These are phyloP conservation scores for Nicotiana knightiana DNA, from an alignment of 257 asterid species.

Conservation along the genomic window DNA sequence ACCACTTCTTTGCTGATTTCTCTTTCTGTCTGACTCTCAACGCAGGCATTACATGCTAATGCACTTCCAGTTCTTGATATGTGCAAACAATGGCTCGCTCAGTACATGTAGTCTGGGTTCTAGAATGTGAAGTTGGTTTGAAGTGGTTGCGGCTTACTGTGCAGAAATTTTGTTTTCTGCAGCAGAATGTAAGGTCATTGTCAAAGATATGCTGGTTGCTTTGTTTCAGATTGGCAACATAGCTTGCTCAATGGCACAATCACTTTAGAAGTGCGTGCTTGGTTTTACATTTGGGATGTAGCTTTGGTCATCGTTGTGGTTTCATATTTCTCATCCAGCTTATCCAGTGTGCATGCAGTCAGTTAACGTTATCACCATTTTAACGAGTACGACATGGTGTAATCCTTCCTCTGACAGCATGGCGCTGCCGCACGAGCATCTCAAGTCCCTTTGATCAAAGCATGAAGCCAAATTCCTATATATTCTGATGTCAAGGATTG, in stretches of 20 bases:
- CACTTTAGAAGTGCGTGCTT: background rate
- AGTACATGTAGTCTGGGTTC: constrained; percentile 57
- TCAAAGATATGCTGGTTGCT: background rate
- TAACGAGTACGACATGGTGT: background rate
- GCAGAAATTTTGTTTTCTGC: background rate
- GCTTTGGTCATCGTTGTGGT: background rate
- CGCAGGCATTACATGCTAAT: constrained; percentile 94
- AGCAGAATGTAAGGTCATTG: background rate
- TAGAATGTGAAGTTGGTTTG: constrained; percentile 17
- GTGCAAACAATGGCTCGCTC: constrained; percentile 98
- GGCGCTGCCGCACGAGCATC: background rate
- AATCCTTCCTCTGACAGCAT: background rate
- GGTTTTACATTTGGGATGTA: background rate
- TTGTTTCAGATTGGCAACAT: constrained; percentile 2
- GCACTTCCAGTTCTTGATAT: constrained; percentile 97
- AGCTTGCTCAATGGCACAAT: background rate
- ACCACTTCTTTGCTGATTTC: background rate
- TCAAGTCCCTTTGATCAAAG: constrained; percentile 7
- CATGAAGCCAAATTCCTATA: background rate
- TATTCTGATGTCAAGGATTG: background rate
- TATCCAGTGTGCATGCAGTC: background rate
- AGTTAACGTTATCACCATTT: background rate
- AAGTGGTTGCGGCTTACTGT: constrained; percentile 10
- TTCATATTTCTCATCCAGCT: constrained; percentile 7
- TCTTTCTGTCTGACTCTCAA: background rate